Evolutionary conservation across 371 early-diverging fungal genomes (phyloP), one percentile per base, ranked within the genome.

Genomic region (Mortierella sp.): DNA sequence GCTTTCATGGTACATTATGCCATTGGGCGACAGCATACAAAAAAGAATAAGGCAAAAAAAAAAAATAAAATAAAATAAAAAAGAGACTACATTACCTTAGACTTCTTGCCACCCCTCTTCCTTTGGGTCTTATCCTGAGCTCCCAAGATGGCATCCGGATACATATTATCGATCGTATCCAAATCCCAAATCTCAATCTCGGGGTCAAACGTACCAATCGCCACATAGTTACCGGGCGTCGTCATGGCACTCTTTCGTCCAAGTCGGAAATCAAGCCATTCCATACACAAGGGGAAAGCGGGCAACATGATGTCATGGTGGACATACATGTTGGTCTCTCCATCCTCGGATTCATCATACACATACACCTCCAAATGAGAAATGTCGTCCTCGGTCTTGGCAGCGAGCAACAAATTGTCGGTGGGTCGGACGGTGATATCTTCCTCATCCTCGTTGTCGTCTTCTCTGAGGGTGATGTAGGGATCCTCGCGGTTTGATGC

Each of bases 231-330:
- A 48, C 94, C 94, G 9, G 81, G 75, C 7, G 53, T 62, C 21
- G 48, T 30, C 48, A 72, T 26, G 16, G 29, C 28, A 11, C 82
- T 75, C 75, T 93, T 91, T 23, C 86, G 72, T 19, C 90, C 91
- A 9, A 92, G 84, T 45, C 87, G 87, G 84, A 87, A 96, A 81
- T 96, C 97, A 26, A 98, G 74, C 97, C 96, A 97, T 76, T 98
- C 98, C 66, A 97, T 74, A 68, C 96, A 95, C 25, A 99, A 87
- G 30, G 99, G 98, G 84, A 97, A 97, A 23, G 96, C 88, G 12
- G 98, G 97, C n/a, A 99, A 83, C 95, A 98, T 93, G 66, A 98
- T 93, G 70, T 99, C 99, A 84, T 98, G 98, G 81, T 98, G 98
- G 7, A 97, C 95, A 81, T 96, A 98, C 57, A 98, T 80, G 84